Base-by-base conservation (phyloP, 192 early-diverging fungal genomes). In the Umbelopsis ramanniana region DNA sequence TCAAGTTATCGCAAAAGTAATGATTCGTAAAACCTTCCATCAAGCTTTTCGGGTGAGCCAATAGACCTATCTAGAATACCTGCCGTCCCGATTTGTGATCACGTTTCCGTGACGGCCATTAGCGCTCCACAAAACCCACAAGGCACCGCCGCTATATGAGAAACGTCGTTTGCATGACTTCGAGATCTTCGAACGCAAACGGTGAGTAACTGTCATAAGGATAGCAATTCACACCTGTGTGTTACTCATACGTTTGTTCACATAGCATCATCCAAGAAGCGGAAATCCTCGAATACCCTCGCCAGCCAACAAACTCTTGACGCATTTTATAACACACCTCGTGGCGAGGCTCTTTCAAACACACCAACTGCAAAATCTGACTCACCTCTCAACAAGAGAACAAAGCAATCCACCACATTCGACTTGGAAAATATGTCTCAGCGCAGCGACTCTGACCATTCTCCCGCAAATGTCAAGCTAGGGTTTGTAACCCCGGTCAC, bases 241-340 rank as follows among this genome's bases (percentile, higher is more conserved):
- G 17, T 66, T 1, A 17, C 6, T 15, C 6, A 40, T 35, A 40
- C 67, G 12, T 35, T 63, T 17, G 33, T 19, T 33, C 29, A 4
- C 14, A 19, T 52, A 70, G 69, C 69, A 70, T 50, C 69, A 54
- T 70, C 69, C 12, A 70, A 70, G 53, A 70, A 70, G 69, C 69
- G 69, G 10, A 70, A 70, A 70, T 70, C 69, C 47, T 50, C 29
- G 48, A 54, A 52, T 50, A 29, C 47, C 69, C 69, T 54, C 48
- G 69, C 53, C 50, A 54, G 33, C 53, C 48, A 70, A 40, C 69
- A 70, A 46, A 52, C 69, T 17, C 48, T 54, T 5, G 50, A 54
- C 48, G 69, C 38, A 53, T 54, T 40, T 52, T 70, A 70, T 33
- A 70, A 70, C 24, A 23, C 21, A 33, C 46, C 69, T 70, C 69